Conservation (phyloP, 139 green algal genomes). For the Pleodorina starrii region DNA sequence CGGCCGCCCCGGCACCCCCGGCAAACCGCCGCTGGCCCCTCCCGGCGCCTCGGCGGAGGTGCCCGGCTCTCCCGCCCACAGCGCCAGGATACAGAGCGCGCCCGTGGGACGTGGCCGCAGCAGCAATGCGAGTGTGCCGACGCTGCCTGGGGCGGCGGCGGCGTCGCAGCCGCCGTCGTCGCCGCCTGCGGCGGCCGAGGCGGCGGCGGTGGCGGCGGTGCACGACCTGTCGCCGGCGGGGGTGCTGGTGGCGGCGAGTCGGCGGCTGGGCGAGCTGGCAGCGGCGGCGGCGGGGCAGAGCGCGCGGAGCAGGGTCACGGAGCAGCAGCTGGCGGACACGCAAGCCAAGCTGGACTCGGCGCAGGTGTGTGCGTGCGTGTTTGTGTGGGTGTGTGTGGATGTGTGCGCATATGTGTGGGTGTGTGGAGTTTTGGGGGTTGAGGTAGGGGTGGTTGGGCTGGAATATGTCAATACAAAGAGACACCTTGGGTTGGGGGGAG, state of each 20-base stretch:
- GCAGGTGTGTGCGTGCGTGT: neutral
- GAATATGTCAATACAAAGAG: too few relatives aligned
- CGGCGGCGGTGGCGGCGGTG: neutral
- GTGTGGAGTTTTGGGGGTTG: too few relatives aligned
- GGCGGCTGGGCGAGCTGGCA: conserved; percentile 16
- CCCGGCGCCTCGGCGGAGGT: neutral
- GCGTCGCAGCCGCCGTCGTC: neutral
- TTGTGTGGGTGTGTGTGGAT: too few relatives aligned
- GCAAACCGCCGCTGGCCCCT: neutral
- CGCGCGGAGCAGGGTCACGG: neutral
- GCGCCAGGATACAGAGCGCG: neutral
- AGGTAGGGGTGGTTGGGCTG: too few relatives aligned
- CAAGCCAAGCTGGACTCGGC: conserved; percentile 17
- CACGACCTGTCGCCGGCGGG: conserved; percentile 33
- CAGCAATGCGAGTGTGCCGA: neutral
- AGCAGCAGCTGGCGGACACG: conserved; percentile 1
- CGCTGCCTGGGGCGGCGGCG: neutral
- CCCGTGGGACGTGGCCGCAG: neutral
- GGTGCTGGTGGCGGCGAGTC: conserved; percentile 25
- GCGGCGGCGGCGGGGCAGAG: neutral
- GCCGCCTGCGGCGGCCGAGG: neutral
- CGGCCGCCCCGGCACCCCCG: neutral
- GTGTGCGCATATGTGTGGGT: too few relatives aligned
- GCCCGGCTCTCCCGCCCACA: neutral
- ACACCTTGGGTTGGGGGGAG: too few relatives aligned